phyloP scores from a whole-genome alignment of 495 filamentous ascomycete genomes.

The Rusavskia elegans region DNA sequence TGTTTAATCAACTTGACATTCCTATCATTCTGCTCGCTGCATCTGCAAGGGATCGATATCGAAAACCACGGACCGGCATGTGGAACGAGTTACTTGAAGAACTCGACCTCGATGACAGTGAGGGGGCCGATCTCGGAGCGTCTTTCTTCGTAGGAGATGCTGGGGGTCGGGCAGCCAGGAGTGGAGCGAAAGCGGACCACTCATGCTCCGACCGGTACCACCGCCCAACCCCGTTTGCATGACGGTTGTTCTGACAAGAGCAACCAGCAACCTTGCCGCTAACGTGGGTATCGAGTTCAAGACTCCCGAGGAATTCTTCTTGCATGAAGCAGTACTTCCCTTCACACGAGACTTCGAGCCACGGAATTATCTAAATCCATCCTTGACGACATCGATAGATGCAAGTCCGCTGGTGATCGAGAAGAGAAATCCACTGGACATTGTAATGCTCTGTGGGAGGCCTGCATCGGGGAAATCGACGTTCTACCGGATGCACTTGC shows the following conservation, averaged over 20 bases:
- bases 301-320: constrained; percentile 86
- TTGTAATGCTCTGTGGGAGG: constrained; percentile 75
- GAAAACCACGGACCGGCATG: constrained; percentile 82
- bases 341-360: constrained; percentile 58
- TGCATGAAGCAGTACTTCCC: constrained; percentile 42
- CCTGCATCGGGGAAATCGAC: constrained; percentile 85
- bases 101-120: constrained; percentile 45
- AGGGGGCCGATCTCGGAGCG: constrained; percentile 42
- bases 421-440: constrained; percentile 49
- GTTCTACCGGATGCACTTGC: constrained; percentile 65
- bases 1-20: constrained; percentile 57
- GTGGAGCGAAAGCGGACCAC: constrained; percentile 37
- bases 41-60: constrained; percentile 58
- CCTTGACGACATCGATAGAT: constrained; percentile 13
- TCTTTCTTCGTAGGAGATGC: constrained; percentile 91
- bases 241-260: constrained; percentile 3
- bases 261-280: constrained; percentile 52
- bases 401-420: constrained; percentile 28
- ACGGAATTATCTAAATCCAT: constrained; percentile 25
- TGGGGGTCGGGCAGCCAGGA: constrained; percentile 35
- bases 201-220: constrained; percentile 65
- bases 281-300: constrained; percentile 68
- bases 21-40: constrained; percentile 75
- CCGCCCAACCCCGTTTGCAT: constrained; percentile 2
- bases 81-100: constrained; percentile 72